Percentiles rank a stretch among this genome's conserved stretches.
Evolutionary conservation across 129 eudicot species (phyloP).

Genomic region (Tagetes patula): DNA sequence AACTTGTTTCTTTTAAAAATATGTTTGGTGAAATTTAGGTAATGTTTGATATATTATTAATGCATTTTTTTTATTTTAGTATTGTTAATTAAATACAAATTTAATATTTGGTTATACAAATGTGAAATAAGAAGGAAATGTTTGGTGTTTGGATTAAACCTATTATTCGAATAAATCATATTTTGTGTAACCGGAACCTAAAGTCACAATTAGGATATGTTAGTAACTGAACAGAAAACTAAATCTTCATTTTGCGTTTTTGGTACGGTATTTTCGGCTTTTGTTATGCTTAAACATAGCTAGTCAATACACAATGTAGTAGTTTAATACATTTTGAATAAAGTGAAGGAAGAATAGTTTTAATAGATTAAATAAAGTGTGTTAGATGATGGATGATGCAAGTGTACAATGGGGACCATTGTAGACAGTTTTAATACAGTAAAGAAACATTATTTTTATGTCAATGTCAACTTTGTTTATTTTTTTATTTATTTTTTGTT

Average conservation of each 20-base stretch:
- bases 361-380: not conserved
- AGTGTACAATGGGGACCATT: not conserved
- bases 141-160: not conserved
- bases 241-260: no score
- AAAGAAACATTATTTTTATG: not conserved
- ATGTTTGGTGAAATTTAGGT: not conserved
- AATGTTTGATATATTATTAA: not conserved
- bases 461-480: constrained; percentile 4
- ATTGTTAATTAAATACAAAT: not conserved
- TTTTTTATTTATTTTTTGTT: not conserved
- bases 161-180: no score
- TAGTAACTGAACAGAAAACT: no score
- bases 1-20: not conserved
- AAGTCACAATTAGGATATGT: no score
- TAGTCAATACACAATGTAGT: no score
- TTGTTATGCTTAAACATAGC: no score
- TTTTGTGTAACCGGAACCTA: no score
- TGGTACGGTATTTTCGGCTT: no score
- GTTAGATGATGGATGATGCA: not conserved
- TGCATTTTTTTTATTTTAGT: not conserved
- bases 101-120: not conserved
- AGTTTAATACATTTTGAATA: not conserved
- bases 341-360: not conserved
- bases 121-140: not conserved
- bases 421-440: not conserved